Percentiles rank a stretch among this genome's conserved stretches.
Evolutionary conservation across 306 rosid genomes (phyloP).

Genomic region (Vigna reflexopilosa): DNA sequence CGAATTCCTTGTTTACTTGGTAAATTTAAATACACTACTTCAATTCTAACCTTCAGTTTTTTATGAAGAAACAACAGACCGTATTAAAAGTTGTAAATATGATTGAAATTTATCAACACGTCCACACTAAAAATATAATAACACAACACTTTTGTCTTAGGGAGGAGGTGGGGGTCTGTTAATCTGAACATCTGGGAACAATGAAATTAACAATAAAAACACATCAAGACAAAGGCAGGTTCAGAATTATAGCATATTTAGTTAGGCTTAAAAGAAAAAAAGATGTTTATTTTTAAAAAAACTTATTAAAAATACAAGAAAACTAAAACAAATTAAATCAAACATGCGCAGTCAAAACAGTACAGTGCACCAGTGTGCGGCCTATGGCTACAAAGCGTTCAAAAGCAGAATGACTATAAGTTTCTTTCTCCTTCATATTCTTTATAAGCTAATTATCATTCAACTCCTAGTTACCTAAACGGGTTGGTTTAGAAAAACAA

Average conservation of each 20-base stretch:
- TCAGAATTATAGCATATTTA: neutral
- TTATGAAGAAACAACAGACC: too few species aligned
- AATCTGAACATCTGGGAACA: neutral
- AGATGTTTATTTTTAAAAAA: neutral
- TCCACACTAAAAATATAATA: neutral
- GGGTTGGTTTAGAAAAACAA: conserved; percentile 48
- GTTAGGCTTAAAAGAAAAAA: neutral
- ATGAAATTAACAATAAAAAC: too few species aligned
- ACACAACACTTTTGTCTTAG: neutral
- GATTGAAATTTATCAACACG: neutral
- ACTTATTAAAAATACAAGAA: neutral
- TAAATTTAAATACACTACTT: neutral
- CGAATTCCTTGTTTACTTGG: too few species aligned
- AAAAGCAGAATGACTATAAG: neutral
- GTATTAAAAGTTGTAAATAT: neutral
- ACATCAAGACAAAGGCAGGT: neutral
- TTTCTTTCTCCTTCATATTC: conserved; percentile 23
- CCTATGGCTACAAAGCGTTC: neutral
- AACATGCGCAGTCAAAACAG: neutral
- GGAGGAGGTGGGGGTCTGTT: neutral
- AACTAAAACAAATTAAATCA: neutral
- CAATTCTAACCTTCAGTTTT: neutral
- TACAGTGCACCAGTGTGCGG: neutral
- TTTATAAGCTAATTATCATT: conserved; percentile 41
- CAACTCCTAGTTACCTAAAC: conserved; percentile 43